Conservation (phyloP, 2,329 filamentous ascomycete genomes). For the Fusarium pseudoanthophilum region DNA sequence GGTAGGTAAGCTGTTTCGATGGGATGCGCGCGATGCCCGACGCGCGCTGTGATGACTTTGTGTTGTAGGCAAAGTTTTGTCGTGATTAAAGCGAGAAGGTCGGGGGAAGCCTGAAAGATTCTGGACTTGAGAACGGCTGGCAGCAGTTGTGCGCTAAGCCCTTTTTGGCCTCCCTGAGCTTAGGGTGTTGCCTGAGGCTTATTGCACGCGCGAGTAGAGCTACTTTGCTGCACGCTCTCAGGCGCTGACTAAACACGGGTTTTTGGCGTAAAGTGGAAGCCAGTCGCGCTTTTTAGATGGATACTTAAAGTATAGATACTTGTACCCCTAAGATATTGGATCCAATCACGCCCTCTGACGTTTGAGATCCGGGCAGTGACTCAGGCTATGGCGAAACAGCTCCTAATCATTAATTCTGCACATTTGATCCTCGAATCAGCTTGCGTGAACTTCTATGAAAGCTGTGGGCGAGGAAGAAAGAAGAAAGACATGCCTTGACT, state of each 20-base stretch:
- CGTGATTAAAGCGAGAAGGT: slow-evolving; percentile 55
- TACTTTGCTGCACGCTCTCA: slow-evolving; percentile 32
- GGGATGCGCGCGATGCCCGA: slow-evolving; percentile 59
- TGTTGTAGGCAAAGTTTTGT: slow-evolving; percentile 55
- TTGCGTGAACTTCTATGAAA: slow-evolving; percentile 18
- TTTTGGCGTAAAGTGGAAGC: not conserved
- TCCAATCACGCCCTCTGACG: slow-evolving; percentile 29
- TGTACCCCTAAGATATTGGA: slow-evolving; percentile 3
- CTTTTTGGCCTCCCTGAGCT: slow-evolving; percentile 32
- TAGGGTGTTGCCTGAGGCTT: slow-evolving; percentile 41
- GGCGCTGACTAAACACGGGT: slow-evolving; percentile 41
- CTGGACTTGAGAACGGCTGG: slow-evolving; percentile 56
- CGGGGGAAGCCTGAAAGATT: slow-evolving; percentile 56
- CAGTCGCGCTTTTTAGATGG: slow-evolving; percentile 11
- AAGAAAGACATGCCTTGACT: not conserved
- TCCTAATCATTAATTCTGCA: slow-evolving; percentile 31
- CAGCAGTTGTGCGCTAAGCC: slow-evolving; percentile 41
- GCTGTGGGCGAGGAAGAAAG: not conserved
- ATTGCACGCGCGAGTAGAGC: slow-evolving; percentile 2
- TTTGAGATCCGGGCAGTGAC: slow-evolving; percentile 38
- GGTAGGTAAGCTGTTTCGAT: slow-evolving; percentile 43
- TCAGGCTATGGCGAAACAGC: slow-evolving; percentile 34
- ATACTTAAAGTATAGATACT: slow-evolving; percentile 33
- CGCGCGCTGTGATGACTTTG: slow-evolving; percentile 63
- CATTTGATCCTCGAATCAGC: slow-evolving; percentile 13